Evolutionary conservation across 2,329 filamentous ascomycete genomes (phyloP).

Genomic region (Beauveria rudraprayagi): DNA sequence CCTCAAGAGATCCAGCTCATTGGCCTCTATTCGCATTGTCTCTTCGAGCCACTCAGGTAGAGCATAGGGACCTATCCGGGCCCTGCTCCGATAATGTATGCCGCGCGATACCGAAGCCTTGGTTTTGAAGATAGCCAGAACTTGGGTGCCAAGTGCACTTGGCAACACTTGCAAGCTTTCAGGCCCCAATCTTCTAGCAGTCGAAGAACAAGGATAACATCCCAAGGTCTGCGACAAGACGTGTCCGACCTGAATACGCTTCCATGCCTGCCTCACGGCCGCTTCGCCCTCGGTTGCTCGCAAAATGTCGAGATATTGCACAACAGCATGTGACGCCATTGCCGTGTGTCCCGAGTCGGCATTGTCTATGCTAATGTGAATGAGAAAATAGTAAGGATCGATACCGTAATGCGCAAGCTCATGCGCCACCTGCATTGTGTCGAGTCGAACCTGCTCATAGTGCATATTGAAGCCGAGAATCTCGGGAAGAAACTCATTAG

Average conservation of each 20-base stretch:
- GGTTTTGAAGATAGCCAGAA: neutral
- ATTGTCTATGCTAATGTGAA: slow-evolving; percentile 44
- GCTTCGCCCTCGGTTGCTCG: neutral
- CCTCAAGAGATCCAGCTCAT: neutral
- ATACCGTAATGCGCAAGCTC: slow-evolving; percentile 36
- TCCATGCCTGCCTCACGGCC: slow-evolving; percentile 28
- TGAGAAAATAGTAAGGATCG: slow-evolving; percentile 37
- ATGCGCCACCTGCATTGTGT: slow-evolving; percentile 18
- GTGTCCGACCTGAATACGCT: slow-evolving; percentile 34
- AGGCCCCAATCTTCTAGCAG: no score
- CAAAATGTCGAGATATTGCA: slow-evolving; percentile 24
- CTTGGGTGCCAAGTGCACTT: neutral
- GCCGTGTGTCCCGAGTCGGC: slow-evolving; percentile 37
- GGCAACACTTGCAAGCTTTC: neutral
- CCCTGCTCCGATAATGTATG: neutral
- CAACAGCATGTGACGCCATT: slow-evolving; percentile 33
- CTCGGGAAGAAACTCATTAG: slow-evolving; percentile 39
- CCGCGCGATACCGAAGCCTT: neutral
- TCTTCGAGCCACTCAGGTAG: neutral
- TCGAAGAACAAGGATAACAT: neutral
- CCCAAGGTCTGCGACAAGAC: slow-evolving; percentile 14
- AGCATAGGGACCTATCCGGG: neutral
- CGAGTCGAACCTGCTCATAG: slow-evolving; percentile 33
- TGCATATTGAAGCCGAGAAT: slow-evolving; percentile 42
- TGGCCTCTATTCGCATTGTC: neutral